These are phyloP conservation scores for Cryptococcus floricola DNA, from an alignment of 1,284 basidiomycete species.

Conservation along the genomic window DNA sequence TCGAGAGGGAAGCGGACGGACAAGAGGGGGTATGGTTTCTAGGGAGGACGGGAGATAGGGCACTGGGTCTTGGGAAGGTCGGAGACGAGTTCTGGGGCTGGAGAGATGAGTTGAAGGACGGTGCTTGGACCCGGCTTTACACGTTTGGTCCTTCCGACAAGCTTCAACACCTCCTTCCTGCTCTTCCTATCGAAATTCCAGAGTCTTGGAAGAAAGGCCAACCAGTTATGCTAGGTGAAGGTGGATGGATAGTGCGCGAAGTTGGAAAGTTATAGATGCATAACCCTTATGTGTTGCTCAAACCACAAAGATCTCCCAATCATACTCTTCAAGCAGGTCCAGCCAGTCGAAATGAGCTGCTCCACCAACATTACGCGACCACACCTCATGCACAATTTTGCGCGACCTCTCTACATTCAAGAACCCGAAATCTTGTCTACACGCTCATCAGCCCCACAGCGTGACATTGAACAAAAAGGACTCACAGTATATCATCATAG, in stretches of 20 bases:
- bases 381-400: slow-evolving; percentile 33
- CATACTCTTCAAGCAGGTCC: slow-evolving; percentile 29
- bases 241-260: no score
- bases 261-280: no score
- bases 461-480: background rate
- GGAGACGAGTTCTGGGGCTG: slow-evolving; percentile 7
- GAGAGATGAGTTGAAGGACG: slow-evolving; percentile 7
- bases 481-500: slow-evolving; percentile 30
- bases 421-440: slow-evolving; percentile 26
- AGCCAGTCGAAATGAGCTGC: slow-evolving; percentile 31
- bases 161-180: background rate
- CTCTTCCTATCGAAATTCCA: slow-evolving; percentile 1
- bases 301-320: slow-evolving; percentile 37
- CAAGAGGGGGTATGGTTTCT: background rate
- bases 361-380: slow-evolving; percentile 27
- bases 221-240: no score
- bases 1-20: slow-evolving; percentile 7
- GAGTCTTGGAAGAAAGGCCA: no score
- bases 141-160: slow-evolving; percentile 1
- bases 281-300: background rate
- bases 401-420: slow-evolving; percentile 28
- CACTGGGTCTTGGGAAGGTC: slow-evolving; percentile 11
- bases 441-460: background rate
- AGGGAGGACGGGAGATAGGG: slow-evolving; percentile 8
- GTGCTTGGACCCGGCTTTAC: slow-evolving; percentile 12